Evolutionary conservation across 1,284 basidiomycete species (phyloP).

Genomic region (Ceratorhiza oryzae-sativae): DNA sequence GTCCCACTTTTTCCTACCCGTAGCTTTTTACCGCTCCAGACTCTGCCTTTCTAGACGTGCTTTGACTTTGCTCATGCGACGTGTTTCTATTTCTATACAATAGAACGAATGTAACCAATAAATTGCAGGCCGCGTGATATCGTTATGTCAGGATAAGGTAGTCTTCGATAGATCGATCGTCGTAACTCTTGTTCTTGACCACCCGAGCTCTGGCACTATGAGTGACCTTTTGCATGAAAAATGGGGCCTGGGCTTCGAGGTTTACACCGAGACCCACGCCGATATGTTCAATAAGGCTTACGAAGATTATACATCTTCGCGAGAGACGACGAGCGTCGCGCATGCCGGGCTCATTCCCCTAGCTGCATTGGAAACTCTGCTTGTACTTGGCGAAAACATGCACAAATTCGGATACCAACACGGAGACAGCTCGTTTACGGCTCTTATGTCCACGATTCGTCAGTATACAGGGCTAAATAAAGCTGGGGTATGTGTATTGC

Average conservation of each 20-base stretch:
- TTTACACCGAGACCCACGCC: neutral
- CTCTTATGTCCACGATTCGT: constrained; percentile 3
- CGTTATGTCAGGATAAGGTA: too few relatives aligned
- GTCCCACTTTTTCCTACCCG: too few relatives aligned
- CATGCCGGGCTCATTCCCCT: constrained; percentile 16
- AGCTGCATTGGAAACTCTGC: constrained; percentile 2
- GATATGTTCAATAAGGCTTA: neutral
- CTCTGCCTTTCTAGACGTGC: too few relatives aligned
- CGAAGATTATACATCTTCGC: constrained; percentile 1
- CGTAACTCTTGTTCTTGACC: neutral
- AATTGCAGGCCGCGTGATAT: too few relatives aligned
- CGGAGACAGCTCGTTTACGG: neutral
- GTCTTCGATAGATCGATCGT: too few relatives aligned
- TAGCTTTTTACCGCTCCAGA: too few relatives aligned
- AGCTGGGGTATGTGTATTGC: constrained; percentile 4
- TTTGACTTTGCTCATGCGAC: too few relatives aligned
- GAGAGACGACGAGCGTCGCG: neutral
- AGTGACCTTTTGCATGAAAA: neutral
- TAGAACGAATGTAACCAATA: too few relatives aligned
- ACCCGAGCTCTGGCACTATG: too few relatives aligned
- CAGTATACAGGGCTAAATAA: neutral
- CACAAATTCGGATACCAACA: constrained; percentile 20
- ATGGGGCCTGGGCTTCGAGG: neutral
- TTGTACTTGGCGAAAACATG: constrained; percentile 16
- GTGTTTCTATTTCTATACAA: too few relatives aligned